Evolutionary conservation across 129 eudicot genomes (phyloP).

Genomic region (Flaveria robusta): DNA sequence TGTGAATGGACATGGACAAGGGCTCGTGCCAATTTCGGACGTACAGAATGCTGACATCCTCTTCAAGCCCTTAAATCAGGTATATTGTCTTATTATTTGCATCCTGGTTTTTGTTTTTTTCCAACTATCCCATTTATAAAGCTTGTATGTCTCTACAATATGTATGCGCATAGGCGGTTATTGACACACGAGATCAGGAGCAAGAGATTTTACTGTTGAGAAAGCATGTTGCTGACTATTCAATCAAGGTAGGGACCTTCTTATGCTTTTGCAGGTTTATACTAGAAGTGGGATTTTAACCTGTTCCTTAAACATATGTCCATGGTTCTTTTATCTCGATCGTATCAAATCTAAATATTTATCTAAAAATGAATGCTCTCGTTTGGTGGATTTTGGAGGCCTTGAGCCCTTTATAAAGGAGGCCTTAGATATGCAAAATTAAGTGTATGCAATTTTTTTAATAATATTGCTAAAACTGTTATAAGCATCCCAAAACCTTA

Average conservation of each 20-base stretch:
- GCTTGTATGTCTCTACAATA: not conserved
- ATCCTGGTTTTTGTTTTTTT: not conserved
- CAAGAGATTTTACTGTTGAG: conserved; percentile 67
- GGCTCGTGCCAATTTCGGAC: conserved; percentile 58
- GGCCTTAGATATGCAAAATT: not conserved
- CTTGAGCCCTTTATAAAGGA: not conserved
- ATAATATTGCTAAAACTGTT: not conserved
- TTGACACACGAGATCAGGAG: conserved; percentile 65
- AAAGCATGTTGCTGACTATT: conserved; percentile 74
- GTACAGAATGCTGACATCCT: conserved; percentile 40
- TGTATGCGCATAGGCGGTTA: conserved; percentile 41
- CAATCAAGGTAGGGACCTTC: conserved; percentile 57
- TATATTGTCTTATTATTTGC: conserved; percentile 12
- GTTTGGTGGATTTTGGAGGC: not conserved
- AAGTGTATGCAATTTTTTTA: not conserved
- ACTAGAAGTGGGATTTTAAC: not conserved
- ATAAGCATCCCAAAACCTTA: not conserved
- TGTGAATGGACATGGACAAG: conserved; percentile 50
- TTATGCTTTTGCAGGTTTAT: not conserved
- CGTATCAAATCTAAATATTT: not conserved
- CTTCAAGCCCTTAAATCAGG: conserved; percentile 55
- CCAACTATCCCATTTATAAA: conserved; percentile 1
- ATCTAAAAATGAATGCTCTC: not conserved
- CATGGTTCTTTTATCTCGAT: not conserved
- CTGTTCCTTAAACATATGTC: not conserved